Conservation (phyloP, 495 filamentous ascomycete species). For the Penicillium desertorum region DNA sequence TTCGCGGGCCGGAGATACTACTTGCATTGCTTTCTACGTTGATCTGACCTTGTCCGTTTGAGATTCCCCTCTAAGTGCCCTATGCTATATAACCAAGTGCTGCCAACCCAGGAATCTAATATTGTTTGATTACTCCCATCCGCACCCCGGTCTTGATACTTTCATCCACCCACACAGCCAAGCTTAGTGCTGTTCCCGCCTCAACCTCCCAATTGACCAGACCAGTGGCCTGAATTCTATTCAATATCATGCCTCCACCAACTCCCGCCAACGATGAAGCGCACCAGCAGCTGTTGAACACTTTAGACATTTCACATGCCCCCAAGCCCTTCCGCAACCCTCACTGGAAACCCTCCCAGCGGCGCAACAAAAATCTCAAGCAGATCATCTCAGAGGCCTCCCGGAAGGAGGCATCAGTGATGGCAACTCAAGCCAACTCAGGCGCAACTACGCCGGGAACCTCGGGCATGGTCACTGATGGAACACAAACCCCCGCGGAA, state of each 20-base stretch:
- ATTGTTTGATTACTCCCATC: background rate
- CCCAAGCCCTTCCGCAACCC: conserved; percentile 85
- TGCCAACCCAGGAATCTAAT: background rate
- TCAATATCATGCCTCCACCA: conserved; percentile 44
- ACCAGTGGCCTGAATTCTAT: conserved; percentile 3
- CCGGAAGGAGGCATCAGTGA: conserved; percentile 75
- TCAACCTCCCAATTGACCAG: background rate
- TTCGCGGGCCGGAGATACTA: conserved; percentile 1
- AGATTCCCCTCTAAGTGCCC: too few species aligned
- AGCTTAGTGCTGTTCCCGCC: background rate
- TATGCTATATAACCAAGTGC: conserved; percentile 1
- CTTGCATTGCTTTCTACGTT: background rate
- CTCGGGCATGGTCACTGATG: conserved; percentile 53
- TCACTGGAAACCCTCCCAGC: conserved; percentile 84
- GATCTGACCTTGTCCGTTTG: background rate
- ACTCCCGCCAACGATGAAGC: conserved; percentile 47
- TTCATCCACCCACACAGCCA: background rate
- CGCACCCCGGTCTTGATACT: too few species aligned
- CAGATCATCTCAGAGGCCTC: conserved; percentile 89
- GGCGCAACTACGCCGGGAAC: conserved; percentile 71
- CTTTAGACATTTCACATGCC: conserved; percentile 80
- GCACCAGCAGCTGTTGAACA: conserved; percentile 68
- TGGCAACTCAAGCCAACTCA: conserved; percentile 78
- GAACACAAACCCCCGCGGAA: conserved; percentile 58
- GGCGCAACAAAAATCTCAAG: conserved; percentile 97